Evolutionary conservation across 1,139 yeast species (phyloP).

Genomic region (Lizanozyma gosingica): DNA sequence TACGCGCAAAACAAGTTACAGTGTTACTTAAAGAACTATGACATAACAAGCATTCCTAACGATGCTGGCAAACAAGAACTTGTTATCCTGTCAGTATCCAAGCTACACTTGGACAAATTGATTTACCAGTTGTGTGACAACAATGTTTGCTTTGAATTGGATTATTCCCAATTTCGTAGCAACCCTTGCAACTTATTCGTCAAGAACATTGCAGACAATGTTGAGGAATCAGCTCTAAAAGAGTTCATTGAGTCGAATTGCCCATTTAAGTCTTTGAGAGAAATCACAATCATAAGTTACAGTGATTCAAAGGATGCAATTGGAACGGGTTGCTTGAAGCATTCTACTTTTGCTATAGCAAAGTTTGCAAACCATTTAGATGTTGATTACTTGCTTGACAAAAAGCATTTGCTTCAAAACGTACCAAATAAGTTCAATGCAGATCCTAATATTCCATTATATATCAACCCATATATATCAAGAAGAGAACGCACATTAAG

Average conservation of each 20-base stretch:
- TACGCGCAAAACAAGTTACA: too few species aligned
- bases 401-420: neutral
- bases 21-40: neutral
- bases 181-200: constrained; percentile 6
- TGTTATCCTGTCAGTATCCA: neutral
- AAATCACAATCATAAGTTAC: constrained; percentile 1
- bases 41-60: neutral
- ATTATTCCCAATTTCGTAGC: constrained; percentile 5
- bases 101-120: neutral
- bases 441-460: constrained; percentile 11
- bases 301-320: neutral
- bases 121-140: neutral
- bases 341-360: constrained; percentile 1
- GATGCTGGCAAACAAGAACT: neutral
- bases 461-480: constrained; percentile 18
- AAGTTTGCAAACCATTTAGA: constrained; percentile 5
- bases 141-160: neutral
- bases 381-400: constrained; percentile 2
- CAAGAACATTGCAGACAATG: neutral
- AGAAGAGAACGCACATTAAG: constrained; percentile 1
- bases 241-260: constrained; percentile 2
- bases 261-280: constrained; percentile 1
- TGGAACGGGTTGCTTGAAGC: neutral
- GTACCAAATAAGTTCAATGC: neutral
- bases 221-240: neutral